Base-by-base conservation (phyloP, 768 basidiomycete genomes). In the Auricularia sp. region DNA sequence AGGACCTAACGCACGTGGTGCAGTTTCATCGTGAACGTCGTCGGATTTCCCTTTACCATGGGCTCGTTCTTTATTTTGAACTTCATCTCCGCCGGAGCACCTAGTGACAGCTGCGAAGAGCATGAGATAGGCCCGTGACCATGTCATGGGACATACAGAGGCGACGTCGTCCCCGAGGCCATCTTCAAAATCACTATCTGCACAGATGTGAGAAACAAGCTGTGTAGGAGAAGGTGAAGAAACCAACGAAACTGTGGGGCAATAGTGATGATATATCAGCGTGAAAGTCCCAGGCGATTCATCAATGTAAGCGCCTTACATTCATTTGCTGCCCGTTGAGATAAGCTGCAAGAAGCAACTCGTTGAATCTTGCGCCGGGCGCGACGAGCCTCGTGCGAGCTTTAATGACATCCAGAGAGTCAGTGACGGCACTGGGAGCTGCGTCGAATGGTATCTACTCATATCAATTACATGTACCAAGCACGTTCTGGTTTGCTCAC, bases 301-400 rank as follows among this genome's bases (percentile, higher is more conserved):
- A 66, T 36, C 39, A 36, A 42, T 64, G 61, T 6, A 34, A 4
- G n/a, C 39, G 33, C 42, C 39, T 42, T 71, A 90, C 90, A 61
- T 88, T 82, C 90, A 93, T 93, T 71, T 81, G 88, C 72, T 92
- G 91, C 64, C 83, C 80, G 70, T 90, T 87, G 88, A 92, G 91
- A 69, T 93, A 93, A 1, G 88, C 90, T 58, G 87, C 88, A 65
- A 85, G 85, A 36, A 93, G 79, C 42, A 93, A 80, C 73, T 93
- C 90, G 68, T 93, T 93, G 76, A 92, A 91, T 0, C 73, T 68
- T 33, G 74, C 68, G 11, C 72, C 62, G 16, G 64, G 66, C 2
- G 66, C 68, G 14, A 91, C 71, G 10, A 84, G 82, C 65, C 79
- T 73, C 2, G 58, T 79, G 43, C 87, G 84, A 16, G 73, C 71